Percentiles rank a stretch among this genome's conserved stretches.
Evolutionary conservation across 345 rosid genomes (phyloP).

Genomic region (Geranium brycei): DNA sequence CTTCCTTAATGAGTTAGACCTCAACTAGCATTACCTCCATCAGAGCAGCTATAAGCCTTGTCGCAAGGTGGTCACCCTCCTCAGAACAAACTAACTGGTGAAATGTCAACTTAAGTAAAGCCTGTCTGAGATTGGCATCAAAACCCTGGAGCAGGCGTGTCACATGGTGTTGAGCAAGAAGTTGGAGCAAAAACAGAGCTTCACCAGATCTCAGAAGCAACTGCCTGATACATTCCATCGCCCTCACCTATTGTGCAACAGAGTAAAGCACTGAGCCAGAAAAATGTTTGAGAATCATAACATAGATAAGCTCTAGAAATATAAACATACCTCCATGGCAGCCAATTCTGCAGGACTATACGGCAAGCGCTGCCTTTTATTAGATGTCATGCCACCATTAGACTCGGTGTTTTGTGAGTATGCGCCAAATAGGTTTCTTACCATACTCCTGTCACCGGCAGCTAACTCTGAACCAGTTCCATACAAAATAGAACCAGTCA

Average conservation of each 20-base stretch:
- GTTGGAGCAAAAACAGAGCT: conserved; percentile 83
- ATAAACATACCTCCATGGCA: conserved; percentile 65
- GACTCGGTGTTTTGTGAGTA: conserved; percentile 43
- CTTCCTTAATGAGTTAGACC: neutral
- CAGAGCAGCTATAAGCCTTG: conserved; percentile 66
- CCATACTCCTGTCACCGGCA: conserved; percentile 59
- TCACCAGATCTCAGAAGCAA: conserved; percentile 95
- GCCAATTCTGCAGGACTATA: conserved; percentile 85
- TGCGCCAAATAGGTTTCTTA: conserved; percentile 63
- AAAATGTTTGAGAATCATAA: conserved; percentile 1
- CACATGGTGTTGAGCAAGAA: conserved; percentile 77
- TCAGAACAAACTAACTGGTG: conserved; percentile 88
- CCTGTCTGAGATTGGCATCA: conserved; percentile 49
- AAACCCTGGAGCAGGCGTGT: conserved; percentile 74
- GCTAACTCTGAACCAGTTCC: conserved; percentile 58
- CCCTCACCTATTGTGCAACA: conserved; percentile 50
- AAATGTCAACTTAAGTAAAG: conserved; percentile 70
- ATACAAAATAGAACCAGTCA: conserved; percentile 81
- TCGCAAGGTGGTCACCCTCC: conserved; percentile 86
- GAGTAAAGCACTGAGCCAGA: neutral
- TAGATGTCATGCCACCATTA: conserved; percentile 46
- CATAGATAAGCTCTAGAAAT: conserved; percentile 10
- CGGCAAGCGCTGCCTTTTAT: conserved; percentile 77
- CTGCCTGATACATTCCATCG: conserved; percentile 94
- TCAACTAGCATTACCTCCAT: conserved; percentile 63